Evolutionary conservation across 139 green algal genomes (phyloP).

Genomic region (Nannochloris sp.): DNA sequence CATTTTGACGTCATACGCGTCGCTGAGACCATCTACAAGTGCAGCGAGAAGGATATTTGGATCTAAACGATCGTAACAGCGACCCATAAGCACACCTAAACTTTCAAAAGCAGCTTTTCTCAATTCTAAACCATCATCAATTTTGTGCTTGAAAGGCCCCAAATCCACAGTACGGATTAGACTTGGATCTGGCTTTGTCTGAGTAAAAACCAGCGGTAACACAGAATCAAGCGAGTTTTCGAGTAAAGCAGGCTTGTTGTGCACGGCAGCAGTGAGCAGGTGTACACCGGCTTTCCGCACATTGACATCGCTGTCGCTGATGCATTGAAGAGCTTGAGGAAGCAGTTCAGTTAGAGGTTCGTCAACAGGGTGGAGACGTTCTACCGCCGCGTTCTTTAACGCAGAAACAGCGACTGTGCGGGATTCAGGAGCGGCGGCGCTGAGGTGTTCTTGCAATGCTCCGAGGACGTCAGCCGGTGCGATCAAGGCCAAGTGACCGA

Average conservation of each 20-base stretch:
- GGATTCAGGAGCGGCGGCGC: not conserved
- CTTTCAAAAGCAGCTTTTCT: slow-evolving; percentile 86
- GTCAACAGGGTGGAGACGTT: slow-evolving; percentile 63
- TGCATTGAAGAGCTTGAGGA: slow-evolving; percentile 51
- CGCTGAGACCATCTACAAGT: slow-evolving; percentile 41
- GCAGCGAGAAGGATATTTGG: slow-evolving; percentile 36
- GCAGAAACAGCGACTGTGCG: slow-evolving; percentile 53
- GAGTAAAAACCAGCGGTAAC: slow-evolving; percentile 76
- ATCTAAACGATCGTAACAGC: slow-evolving; percentile 28
- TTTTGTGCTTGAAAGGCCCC: slow-evolving; percentile 88
- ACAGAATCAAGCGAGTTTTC: slow-evolving; percentile 44
- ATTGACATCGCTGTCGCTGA: slow-evolving; percentile 23
- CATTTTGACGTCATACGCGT: slow-evolving; percentile 87
- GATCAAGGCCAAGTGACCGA: slow-evolving; percentile 75
- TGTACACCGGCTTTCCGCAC: slow-evolving; percentile 76
- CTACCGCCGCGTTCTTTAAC: slow-evolving; percentile 59
- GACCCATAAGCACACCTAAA: slow-evolving; percentile 82
- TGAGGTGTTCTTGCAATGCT: slow-evolving; percentile 29
- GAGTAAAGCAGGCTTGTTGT: slow-evolving; percentile 63
- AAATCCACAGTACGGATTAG: slow-evolving; percentile 83
- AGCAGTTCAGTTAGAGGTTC: slow-evolving; percentile 40
- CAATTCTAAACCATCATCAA: slow-evolving; percentile 96
- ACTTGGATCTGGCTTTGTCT: slow-evolving; percentile 65
- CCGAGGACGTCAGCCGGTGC: slow-evolving; percentile 40
- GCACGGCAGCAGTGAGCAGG: slow-evolving; percentile 56